Percentiles rank a stretch among this genome's conserved stretches.
These are phyloP conservation scores for Datisca glomerata DNA, from an alignment of 306 rosid genomes.

Conservation along the genomic window DNA sequence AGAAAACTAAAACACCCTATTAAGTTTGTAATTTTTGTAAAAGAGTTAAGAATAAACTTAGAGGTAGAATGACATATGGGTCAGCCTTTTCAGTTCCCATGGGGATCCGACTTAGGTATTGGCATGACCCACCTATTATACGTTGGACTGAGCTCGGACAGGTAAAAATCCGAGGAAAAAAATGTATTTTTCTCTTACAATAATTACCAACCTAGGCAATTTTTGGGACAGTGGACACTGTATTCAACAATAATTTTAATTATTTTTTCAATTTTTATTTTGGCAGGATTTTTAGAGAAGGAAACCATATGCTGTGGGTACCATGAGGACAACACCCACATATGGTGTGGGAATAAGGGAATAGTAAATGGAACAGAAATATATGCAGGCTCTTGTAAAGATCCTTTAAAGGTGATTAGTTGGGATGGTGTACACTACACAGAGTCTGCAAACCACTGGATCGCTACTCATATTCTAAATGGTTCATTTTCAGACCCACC, in stretches of 20 bases:
- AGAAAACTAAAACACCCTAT: no score
- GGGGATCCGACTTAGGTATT: no score
- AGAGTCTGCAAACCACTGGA: conserved; percentile 71
- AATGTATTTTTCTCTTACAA: neutral
- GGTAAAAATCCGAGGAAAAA: no score
- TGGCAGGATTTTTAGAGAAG: conserved; percentile 51
- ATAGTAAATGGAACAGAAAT: conserved; percentile 36
- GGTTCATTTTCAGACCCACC: conserved; percentile 65
- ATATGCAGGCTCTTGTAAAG: conserved; percentile 44
- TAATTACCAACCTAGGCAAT: no score
- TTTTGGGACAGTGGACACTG: neutral
- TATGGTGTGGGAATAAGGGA: conserved; percentile 47
- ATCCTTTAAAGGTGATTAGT: conserved; percentile 59
- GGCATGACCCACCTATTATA: no score
- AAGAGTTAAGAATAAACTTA: no score
- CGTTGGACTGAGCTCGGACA: no score
- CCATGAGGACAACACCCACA: conserved; percentile 32
- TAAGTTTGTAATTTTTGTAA: no score
- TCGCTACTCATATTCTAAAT: conserved; percentile 30
- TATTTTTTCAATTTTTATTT: neutral
- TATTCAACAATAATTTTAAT: neutral
- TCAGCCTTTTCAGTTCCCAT: no score
- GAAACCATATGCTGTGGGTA: conserved; percentile 59
- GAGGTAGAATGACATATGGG: no score
- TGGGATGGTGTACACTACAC: conserved; percentile 94